Base-by-base conservation (phyloP, 768 basidiomycete species). In the Wakefieldia striispora region DNA sequence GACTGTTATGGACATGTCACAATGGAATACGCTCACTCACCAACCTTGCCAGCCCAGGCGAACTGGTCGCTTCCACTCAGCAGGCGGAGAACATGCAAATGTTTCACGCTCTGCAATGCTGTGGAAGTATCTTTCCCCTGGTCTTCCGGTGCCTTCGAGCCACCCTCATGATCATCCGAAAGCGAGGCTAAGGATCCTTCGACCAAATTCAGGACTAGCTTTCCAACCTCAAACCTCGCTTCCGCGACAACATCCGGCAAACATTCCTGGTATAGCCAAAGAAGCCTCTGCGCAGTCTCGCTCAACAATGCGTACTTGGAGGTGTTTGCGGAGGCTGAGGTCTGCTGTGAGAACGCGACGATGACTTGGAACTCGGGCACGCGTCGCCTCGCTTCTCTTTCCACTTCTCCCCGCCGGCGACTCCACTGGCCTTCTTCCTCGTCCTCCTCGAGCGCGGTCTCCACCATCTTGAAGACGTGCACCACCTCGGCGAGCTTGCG, bases 321-420 rank as follows among this genome's bases (percentile, higher is more conserved):
- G n/a, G 65, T 55, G 35, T 70, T 70, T 27, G 61, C 47, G 11
- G 64, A 61, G n/a, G 61, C 39, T 39, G 45, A 39, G 45, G 55
- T 70, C 55, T 66, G 83, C 55, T 92, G 87, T 6, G 86, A 84
- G 61, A 94, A 88, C 0, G 83, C 89, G 10, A 97, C 78, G 47
- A 97, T 71, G 43, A 95, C 90, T 57, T 86, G 82, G 50, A 95
- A 86, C 43, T 95, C 94, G 0, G 95, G 95, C 1, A 95, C 78
- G 6, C 91, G 76, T 49, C 76, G 77, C 24, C 89, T 76, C 27
- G 82, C 76, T 66, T 94, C 91, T 57, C 77, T 74, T 63, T 89
- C 85, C n/a, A 93, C 60, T 54, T 95, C 91, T 29, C 70, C 67
- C 38, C 76, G 69, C 31, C 87, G 68, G 50, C 71, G 77, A n/a